phyloP scores from a whole-genome alignment of 2,329 filamentous ascomycete species.

The Davidsoniella virescens region DNA sequence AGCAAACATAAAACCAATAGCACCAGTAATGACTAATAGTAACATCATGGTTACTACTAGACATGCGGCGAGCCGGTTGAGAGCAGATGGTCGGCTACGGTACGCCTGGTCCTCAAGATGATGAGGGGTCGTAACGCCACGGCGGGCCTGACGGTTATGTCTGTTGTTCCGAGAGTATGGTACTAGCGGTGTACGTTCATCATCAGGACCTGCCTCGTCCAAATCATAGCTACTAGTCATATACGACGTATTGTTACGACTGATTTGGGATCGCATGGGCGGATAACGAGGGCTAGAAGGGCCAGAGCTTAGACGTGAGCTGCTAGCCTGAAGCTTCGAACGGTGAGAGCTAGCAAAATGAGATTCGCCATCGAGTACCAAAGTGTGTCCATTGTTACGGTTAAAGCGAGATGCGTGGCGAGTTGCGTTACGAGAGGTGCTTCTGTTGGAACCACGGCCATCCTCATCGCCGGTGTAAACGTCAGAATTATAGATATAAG shows the following conservation, averaged over 20 bases:
- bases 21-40: conserved; percentile 65
- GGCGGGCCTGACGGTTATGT: conserved; percentile 39
- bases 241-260: conserved; percentile 37
- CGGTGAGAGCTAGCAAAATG: conserved; percentile 55
- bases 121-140: conserved; percentile 38
- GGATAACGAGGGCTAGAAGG: conserved; percentile 53
- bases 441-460: conserved; percentile 45
- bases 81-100: conserved; percentile 43
- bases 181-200: conserved; percentile 76
- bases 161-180: conserved; percentile 24
- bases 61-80: conserved; percentile 69
- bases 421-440: conserved; percentile 45
- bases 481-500: conserved; percentile 46
- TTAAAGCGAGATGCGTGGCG: conserved; percentile 63
- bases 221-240: conserved; percentile 56
- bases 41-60: conserved; percentile 70
- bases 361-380: conserved; percentile 61
- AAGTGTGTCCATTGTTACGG: conserved; percentile 49
- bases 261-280: conserved; percentile 19
- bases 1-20: conserved; percentile 76
- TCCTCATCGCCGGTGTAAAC: conserved; percentile 45
- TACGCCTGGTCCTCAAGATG: conserved; percentile 61
- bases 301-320: conserved; percentile 44
- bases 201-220: conserved; percentile 66
- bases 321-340: conserved; percentile 42